Base-by-base conservation (phyloP, 2,329 filamentous ascomycete genomes). In the Neonectria ditissima region DNA sequence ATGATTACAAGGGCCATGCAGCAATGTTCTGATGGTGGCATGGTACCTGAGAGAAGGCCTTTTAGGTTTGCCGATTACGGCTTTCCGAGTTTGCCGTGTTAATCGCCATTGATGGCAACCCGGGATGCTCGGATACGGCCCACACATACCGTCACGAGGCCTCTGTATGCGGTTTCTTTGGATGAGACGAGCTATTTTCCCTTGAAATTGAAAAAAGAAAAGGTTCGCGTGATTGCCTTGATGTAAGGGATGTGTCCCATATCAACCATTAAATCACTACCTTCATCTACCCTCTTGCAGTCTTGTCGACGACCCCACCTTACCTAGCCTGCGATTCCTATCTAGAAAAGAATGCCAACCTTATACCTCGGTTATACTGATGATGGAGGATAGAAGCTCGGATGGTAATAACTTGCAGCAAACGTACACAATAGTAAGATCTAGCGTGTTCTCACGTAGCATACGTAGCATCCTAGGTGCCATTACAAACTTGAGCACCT, bases 1-100 rank as follows among this genome's bases (percentile, higher is more conserved):
- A 67, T 50, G 66, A 72, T n/a, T 14, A 30, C 13, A 20, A 22
- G 71, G 24, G 7, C 10, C 16, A 16, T 5, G 45, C 30, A 14
- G 22, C 28, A 30, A 9, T 30, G 28, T 30, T 30, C 30, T 32
- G 11, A 13, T 32, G 34, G 5, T 37, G 14, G 34, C 34, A 37
- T 16, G n/a, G 14, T 32, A 2, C 30, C 45, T 48, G 8, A 30
- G 8, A 26, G 26, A 18, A 5, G 20, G 7, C 7, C 14, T 30
- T n/a, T 1, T 10, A 26, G 14, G 24, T 18, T 48, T 50, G 47
- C 28, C 14, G 20, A 16, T 32, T 20, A 11, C 20, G n/a, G 45
- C 26, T 18, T 50, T n/a, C 26, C 26, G 45, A 7, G 26, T 18
- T 50, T 32, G 28, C 44, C 44, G 47, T 50, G 47, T 18, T 28